Conservation (phyloP, 208 protist species). For the Entamoeba moshkovskii region DNA sequence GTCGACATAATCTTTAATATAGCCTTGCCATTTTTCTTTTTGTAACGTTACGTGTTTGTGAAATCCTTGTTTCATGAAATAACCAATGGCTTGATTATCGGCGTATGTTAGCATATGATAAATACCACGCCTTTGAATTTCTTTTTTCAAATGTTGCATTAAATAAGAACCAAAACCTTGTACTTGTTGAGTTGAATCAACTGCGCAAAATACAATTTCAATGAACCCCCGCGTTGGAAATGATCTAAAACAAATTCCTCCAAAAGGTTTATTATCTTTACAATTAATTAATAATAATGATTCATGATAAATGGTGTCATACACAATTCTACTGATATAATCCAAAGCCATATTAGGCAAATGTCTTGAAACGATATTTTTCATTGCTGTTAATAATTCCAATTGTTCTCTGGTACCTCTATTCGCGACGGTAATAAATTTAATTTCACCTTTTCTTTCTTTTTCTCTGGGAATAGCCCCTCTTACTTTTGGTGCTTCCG, state of each 20-base stretch:
- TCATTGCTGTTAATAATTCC: background rate
- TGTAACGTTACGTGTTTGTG: background rate
- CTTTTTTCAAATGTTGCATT: conserved; percentile 10
- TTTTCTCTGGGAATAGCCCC: background rate
- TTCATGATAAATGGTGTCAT: background rate
- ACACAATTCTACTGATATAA: conserved; percentile 11
- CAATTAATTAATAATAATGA: background rate
- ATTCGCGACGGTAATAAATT: background rate
- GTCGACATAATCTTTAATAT: conserved; percentile 24
- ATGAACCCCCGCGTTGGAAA: background rate
- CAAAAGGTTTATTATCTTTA: background rate
- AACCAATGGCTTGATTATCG: conserved; percentile 18
- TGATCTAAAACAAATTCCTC: background rate
- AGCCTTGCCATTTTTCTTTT: background rate
- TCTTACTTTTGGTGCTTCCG: background rate
- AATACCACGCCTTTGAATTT: background rate
- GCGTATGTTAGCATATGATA: conserved; percentile 21
- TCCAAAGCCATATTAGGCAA: conserved; percentile 12
- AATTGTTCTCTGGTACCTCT: background rate
- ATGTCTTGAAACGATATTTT: background rate
- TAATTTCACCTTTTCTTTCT: background rate
- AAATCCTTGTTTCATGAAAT: conserved; percentile 26
- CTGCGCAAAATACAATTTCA: conserved; percentile 9
- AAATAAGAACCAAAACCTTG: background rate
- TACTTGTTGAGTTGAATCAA: background rate